phyloP scores from a whole-genome alignment of 2,329 filamentous ascomycete genomes.

The Aspergillus proliferans region DNA sequence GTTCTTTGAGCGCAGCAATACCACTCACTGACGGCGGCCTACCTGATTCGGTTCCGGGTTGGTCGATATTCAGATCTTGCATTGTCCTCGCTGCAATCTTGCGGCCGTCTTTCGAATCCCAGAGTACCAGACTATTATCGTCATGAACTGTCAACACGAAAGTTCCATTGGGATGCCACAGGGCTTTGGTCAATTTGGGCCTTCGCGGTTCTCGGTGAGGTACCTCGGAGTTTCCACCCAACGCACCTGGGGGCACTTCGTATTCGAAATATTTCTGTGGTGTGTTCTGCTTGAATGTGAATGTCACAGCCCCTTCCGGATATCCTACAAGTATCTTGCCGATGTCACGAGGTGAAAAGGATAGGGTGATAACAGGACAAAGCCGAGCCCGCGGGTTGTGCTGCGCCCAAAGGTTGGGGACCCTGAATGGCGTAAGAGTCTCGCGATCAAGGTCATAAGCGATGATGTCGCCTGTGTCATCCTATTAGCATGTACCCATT shows the following conservation, averaged over 20 bases:
- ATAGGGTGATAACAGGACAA: constrained; percentile 65
- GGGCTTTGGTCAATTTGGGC: constrained; percentile 71
- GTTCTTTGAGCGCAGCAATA: constrained; percentile 59
- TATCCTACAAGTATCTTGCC: constrained; percentile 91
- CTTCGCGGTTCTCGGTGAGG: constrained; percentile 57
- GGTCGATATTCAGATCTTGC: constrained; percentile 65
- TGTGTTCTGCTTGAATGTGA: constrained; percentile 88
- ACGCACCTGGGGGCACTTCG: constrained; percentile 70
- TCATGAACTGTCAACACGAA: constrained; percentile 84
- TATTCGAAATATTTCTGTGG: constrained; percentile 77
- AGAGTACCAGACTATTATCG: constrained; percentile 86
- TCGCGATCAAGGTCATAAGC: constrained; percentile 91
- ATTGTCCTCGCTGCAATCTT: constrained; percentile 78
- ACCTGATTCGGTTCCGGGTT: constrained; percentile 47
- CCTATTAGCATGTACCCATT: neutral
- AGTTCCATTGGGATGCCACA: constrained; percentile 93
- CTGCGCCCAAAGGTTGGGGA: constrained; percentile 82
- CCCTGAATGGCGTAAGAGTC: constrained; percentile 65
- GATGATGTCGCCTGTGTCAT: constrained; percentile 61
- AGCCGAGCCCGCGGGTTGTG: constrained; percentile 61
- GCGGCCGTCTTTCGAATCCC: constrained; percentile 85
- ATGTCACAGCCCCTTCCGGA: constrained; percentile 76
- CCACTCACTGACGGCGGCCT: constrained; percentile 41
- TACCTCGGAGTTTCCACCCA: constrained; percentile 65
- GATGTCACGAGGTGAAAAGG: constrained; percentile 85